Evolutionary conservation across 169 alveolate species (phyloP).

Genomic region (Babesia ovis): DNA sequence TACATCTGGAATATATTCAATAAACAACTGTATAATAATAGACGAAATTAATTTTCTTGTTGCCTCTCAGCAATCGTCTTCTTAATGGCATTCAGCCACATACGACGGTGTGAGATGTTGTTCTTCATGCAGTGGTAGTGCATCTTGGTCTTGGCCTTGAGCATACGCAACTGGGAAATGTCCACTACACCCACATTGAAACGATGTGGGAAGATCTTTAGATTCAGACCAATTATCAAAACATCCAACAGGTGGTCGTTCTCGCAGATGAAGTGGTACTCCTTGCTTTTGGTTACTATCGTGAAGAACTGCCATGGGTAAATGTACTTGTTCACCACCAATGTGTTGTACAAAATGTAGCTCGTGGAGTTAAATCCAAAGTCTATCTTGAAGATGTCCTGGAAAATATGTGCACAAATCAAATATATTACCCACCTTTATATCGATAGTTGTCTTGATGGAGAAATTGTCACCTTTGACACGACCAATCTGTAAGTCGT

Average conservation of each 20-base stretch:
- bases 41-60: too few relatives aligned
- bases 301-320: conserved; percentile 43
- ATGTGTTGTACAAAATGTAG: conserved; percentile 16
- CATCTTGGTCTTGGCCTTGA: conserved; percentile 26
- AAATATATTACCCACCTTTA: background rate
- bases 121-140: conserved; percentile 27
- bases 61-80: conserved; percentile 21
- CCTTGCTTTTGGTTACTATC: background rate
- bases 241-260: conserved; percentile 16
- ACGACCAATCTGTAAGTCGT: conserved; percentile 17
- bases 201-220: background rate
- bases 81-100: conserved; percentile 24
- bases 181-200: conserved; percentile 11
- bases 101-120: conserved; percentile 11
- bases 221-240: conserved; percentile 19
- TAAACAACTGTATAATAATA: too few relatives aligned
- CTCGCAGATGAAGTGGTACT: conserved; percentile 25
- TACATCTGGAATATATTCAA: too few relatives aligned
- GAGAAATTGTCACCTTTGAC: background rate
- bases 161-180: conserved; percentile 30
- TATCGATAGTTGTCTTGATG: background rate
- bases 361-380: conserved; percentile 16
- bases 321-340: background rate
- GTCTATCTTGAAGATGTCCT: conserved; percentile 25
- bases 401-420: background rate